A percentile compares a stretch with the other conserved stretches of the same genome.
phyloP scores from a whole-genome alignment of 306 rosid species.

The Abrus pulchellus region DNA sequence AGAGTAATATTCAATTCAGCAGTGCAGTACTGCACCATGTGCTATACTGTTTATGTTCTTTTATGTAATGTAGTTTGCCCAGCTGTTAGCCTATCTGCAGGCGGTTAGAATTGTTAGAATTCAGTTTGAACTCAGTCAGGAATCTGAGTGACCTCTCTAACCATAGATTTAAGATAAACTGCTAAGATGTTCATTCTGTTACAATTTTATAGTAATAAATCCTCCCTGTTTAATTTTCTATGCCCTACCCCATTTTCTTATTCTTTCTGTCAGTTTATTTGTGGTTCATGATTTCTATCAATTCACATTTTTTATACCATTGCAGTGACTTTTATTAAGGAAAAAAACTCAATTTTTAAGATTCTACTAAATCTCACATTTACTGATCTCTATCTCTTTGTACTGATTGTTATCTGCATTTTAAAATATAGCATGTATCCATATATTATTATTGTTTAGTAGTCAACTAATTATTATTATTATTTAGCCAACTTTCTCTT shows the following conservation, averaged over 20 bases:
- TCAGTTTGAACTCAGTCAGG: not conserved
- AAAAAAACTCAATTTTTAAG: constrained; percentile 20
- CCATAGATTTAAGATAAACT: not conserved
- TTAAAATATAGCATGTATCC: not conserved
- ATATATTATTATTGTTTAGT: constrained; percentile 19
- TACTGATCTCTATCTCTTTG: not conserved
- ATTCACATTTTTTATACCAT: not conserved
- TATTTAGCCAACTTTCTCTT: not conserved
- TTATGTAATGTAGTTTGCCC: constrained; percentile 19
- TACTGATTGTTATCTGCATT: constrained; percentile 15
- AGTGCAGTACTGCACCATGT: not conserved
- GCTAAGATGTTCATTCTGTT: not conserved
- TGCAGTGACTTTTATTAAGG: too few species aligned
- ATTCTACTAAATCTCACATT: constrained; percentile 2
- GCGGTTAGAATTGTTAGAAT: constrained; percentile 7
- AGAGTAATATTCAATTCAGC: not conserved
- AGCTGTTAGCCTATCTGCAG: not conserved
- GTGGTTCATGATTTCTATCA: constrained; percentile 11
- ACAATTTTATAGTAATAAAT: not conserved
- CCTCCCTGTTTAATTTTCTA: not conserved
- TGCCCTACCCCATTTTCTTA: not conserved
- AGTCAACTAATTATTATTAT: constrained; percentile 15
- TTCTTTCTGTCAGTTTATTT: not conserved
- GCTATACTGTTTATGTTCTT: not conserved
- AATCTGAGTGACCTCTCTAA: not conserved